Evolutionary conservation across 768 basidiomycete species (phyloP), one percentile per base, ranked within the genome.

Genomic region (Hygrocybe punicea): DNA sequence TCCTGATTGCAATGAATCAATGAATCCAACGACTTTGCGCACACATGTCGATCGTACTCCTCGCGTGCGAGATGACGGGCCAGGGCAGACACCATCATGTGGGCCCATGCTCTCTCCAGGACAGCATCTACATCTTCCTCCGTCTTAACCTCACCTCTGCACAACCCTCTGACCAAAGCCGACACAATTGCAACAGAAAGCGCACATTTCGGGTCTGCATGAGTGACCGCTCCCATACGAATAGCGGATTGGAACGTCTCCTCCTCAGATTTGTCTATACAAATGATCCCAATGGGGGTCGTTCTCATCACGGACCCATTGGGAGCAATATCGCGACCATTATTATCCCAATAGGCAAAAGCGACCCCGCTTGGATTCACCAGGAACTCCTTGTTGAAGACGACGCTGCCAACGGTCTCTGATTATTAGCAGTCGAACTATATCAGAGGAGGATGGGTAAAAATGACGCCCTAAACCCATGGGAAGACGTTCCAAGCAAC

Each of bases 251-350:
- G 53, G 51, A 66, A 64, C 1, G 65, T 66, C n/a, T 62, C 58
- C 17, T 56, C 48, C 45, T 64, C 65, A 17, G 61, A 59, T 37
- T 58, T 39, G 19, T 2, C 48, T 21, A 66, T 59, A 55, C 63
- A 64, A 24, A 66, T 61, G 13, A 66, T 60, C 33, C 65, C 65
- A 36, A 66, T 42, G 1, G 65, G 61, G 1, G 63, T 54, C 11
- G 65, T 66, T 13, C 65, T 58, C 63, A 66, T 66, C 51, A 66
- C 55, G 49, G 65, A 66, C 7, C 65, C 65, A 24, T 66, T 64
- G 11, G 65, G 48, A 1, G 64, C 64, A 25, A 60, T 17, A 6
- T 46, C 48, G 14, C 58, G 50, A 2, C 63, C 61, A 40, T 34
- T 52, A 17, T 59, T 52, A 11, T 62, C 59, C 65, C 65, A 66